A percentile compares a stretch with the other conserved stretches of the same genome.
phyloP scores from a whole-genome alignment of 495 filamentous ascomycete genomes.

The Sordaria brevicollis region DNA sequence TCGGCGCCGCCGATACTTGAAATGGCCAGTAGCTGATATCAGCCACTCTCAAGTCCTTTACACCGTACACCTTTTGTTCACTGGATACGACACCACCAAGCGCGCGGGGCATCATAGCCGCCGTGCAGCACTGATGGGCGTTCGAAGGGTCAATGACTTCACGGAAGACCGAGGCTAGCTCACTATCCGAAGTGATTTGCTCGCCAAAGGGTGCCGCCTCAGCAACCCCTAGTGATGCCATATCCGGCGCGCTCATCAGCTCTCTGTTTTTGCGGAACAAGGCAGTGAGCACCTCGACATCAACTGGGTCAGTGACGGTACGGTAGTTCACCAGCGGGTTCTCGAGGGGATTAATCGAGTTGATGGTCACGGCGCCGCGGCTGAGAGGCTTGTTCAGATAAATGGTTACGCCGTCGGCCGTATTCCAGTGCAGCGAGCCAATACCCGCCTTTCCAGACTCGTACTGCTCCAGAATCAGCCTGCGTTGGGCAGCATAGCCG shows the following conservation, averaged over 20 bases:
- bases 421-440: conserved; percentile 25
- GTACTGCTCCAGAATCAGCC: conserved; percentile 17
- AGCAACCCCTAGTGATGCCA: conserved; percentile 28
- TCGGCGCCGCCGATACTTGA: conserved; percentile 31
- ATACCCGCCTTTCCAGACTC: conserved; percentile 13
- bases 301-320: conserved; percentile 25
- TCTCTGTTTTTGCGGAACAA: conserved; percentile 29
- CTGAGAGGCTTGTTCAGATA: conserved; percentile 32
- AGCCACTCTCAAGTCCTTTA: conserved; percentile 30
- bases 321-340: conserved; percentile 23
- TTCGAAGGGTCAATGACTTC: conserved; percentile 21
- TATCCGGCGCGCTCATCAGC: conserved; percentile 27
- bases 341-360: conserved; percentile 24
- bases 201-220: conserved; percentile 21
- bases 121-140: conserved; percentile 31
- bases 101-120: conserved; percentile 33
- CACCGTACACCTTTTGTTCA: conserved; percentile 38
- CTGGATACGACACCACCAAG: conserved; percentile 37
- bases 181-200: conserved; percentile 11
- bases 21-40: conserved; percentile 31
- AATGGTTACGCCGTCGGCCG: conserved; percentile 18
- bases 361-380: conserved; percentile 31
- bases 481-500: conserved; percentile 24
- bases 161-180: conserved; percentile 19
- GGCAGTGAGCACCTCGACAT: conserved; percentile 20